phyloP scores from a whole-genome alignment of 2,329 filamentous ascomycete species.

The Coniochaeta hoffmannii region DNA sequence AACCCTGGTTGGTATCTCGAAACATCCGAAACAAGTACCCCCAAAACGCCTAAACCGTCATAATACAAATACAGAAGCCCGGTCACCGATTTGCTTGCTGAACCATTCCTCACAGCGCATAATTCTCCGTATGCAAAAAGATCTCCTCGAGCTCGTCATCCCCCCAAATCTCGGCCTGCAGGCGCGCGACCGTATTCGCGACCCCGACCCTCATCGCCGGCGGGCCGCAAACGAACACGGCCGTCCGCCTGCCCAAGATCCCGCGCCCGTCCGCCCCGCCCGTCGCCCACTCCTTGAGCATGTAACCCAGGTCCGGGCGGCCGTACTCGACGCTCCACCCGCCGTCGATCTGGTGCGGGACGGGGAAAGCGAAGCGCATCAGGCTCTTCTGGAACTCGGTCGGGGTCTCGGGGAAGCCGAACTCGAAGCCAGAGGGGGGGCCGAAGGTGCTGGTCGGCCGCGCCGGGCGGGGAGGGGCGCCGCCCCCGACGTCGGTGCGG shows the following conservation, averaged over 20 bases:
- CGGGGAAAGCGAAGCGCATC: slow-evolving; percentile 83
- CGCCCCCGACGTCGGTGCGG: slow-evolving; percentile 36
- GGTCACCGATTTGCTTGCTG: too few relatives aligned
- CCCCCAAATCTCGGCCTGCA: slow-evolving; percentile 79
- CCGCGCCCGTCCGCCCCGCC: slow-evolving; percentile 59
- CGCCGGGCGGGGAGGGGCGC: slow-evolving; percentile 17
- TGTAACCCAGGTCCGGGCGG: slow-evolving; percentile 77
- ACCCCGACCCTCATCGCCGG: slow-evolving; percentile 82
- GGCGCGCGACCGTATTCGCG: slow-evolving; percentile 70
- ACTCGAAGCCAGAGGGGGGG: slow-evolving; percentile 60
- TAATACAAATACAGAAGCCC: not conserved
- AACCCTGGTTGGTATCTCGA: slow-evolving; percentile 5
- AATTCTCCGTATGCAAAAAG: slow-evolving; percentile 92
- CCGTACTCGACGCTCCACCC: slow-evolving; percentile 93
- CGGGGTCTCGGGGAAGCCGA: slow-evolving; percentile 76
- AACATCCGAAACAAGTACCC: not conserved
- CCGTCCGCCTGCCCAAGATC: slow-evolving; percentile 71
- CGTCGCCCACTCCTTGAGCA: slow-evolving; percentile 74
- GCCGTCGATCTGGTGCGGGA: slow-evolving; percentile 59
- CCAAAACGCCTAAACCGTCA: not conserved
- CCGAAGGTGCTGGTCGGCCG: slow-evolving; percentile 51
- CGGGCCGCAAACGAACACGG: slow-evolving; percentile 90
- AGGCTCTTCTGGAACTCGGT: slow-evolving; percentile 83
- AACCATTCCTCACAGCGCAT: slow-evolving; percentile 59
- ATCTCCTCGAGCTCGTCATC: slow-evolving; percentile 78